Percentiles rank a stretch among this genome's conserved stretches.
These are phyloP conservation scores for Marchantia polymorpha DNA, from an alignment of 225 moss, liverwort and hornwort genomes.

Conservation along the genomic window DNA sequence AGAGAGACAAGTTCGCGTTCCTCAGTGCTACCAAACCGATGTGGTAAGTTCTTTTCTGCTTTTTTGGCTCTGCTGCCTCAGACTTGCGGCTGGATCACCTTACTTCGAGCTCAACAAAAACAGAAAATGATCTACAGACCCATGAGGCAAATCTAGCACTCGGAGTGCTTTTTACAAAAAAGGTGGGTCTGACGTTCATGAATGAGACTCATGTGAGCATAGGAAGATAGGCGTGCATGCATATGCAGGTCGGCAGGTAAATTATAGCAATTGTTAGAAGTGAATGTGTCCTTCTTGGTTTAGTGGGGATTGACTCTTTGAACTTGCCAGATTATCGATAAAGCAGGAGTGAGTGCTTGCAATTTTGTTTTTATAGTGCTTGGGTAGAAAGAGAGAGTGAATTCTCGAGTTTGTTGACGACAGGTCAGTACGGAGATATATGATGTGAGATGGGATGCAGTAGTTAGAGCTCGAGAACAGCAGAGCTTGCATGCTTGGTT, in stretches of 20 bases:
- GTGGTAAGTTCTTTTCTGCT: too few species aligned
- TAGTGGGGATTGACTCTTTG: background rate
- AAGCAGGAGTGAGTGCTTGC: background rate
- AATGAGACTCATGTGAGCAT: too few species aligned
- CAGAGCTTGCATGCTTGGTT: background rate
- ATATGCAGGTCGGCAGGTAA: too few species aligned
- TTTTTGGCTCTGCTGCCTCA: too few species aligned
- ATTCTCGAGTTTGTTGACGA: background rate
- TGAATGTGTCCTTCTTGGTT: background rate
- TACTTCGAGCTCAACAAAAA: too few species aligned
- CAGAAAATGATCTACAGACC: too few species aligned
- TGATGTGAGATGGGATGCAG: conserved; percentile 2
- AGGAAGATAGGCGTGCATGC: too few species aligned
- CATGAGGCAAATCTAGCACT: too few species aligned
- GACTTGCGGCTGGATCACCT: too few species aligned
- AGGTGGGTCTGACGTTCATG: background rate
- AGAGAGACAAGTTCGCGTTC: too few species aligned
- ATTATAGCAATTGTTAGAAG: background rate
- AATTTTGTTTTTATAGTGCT: background rate
- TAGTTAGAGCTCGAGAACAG: background rate
- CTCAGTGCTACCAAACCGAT: too few species aligned
- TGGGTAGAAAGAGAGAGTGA: background rate
- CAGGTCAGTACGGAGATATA: background rate
- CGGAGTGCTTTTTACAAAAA: too few species aligned
- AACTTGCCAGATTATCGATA: background rate